A percentile compares a stretch with the other conserved stretches of the same genome.
Conservation (phyloP, 495 filamentous ascomycete species). For the Neurospora intermedia region DNA sequence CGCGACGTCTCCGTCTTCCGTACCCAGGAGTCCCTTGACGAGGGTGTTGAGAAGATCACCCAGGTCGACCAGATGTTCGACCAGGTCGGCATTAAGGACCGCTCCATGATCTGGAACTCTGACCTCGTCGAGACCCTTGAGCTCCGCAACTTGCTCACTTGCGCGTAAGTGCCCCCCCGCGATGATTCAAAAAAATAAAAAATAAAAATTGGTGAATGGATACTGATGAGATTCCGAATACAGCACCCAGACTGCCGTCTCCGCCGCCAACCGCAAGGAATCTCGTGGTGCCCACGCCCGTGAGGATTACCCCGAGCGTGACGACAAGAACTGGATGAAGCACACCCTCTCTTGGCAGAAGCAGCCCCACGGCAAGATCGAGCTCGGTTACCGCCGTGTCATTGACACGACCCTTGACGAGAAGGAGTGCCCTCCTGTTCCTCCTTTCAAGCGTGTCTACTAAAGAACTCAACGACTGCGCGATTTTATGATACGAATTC, state of each 20-base stretch:
- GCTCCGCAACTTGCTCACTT: constrained; percentile 85
- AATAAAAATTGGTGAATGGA: too few relatives aligned
- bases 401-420: constrained; percentile 72
- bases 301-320: constrained; percentile 88
- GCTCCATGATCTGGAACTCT: constrained; percentile 99
- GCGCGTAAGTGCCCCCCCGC: constrained; percentile 55
- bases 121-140: constrained; percentile 94
- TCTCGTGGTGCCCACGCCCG: constrained; percentile 89
- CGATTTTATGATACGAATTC: neutral
- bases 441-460: constrained; percentile 80
- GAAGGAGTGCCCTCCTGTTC: constrained; percentile 78
- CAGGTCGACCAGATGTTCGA: constrained; percentile 69
- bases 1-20: constrained; percentile 95
- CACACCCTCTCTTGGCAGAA: constrained; percentile 93
- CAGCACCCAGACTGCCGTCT: constrained; percentile 71
- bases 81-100: constrained; percentile 87
- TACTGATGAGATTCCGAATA: neutral
- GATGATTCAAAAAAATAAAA: neutral
- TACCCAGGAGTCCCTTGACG: constrained; percentile 77
- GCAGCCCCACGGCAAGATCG: constrained; percentile 67
- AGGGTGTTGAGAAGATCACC: constrained; percentile 71
- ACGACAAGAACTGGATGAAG: constrained; percentile 97
- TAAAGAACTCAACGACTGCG: constrained; percentile 27
- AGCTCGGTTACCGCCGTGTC: constrained; percentile 69
- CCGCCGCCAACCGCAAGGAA: constrained; percentile 84